phyloP scores from a whole-genome alignment of 805 yeast genomes.

The Yamadazyma endophytica region DNA sequence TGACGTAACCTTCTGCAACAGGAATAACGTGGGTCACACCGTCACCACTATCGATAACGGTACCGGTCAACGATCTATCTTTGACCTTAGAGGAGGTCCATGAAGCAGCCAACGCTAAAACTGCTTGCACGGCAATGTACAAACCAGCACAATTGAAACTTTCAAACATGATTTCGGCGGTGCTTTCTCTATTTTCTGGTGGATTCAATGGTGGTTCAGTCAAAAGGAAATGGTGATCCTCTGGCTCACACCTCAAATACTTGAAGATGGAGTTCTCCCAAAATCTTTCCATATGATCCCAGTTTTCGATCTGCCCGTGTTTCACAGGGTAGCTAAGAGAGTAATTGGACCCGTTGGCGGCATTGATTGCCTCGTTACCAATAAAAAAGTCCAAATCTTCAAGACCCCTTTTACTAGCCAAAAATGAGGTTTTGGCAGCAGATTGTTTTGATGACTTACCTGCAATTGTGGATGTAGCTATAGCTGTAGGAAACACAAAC shows the following conservation, averaged over 20 bases:
- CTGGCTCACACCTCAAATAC: slow-evolving; percentile 96
- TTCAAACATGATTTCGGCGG: slow-evolving; percentile 99
- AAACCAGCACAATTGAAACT: slow-evolving; percentile 98
- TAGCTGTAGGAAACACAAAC: slow-evolving; percentile 95
- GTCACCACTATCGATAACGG: slow-evolving; percentile 97
- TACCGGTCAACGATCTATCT: slow-evolving; percentile 95
- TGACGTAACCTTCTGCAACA: slow-evolving; percentile 98
- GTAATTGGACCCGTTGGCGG: slow-evolving; percentile 88
- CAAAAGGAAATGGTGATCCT: slow-evolving; percentile 90
- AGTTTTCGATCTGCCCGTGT: slow-evolving; percentile 97
- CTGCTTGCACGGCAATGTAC: slow-evolving; percentile 98
- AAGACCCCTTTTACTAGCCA: slow-evolving; percentile 70
- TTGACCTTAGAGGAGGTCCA: slow-evolving; percentile 97
- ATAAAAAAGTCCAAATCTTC: slow-evolving; percentile 92
- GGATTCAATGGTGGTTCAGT: slow-evolving; percentile 99
- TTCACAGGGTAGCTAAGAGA: slow-evolving; percentile 87
- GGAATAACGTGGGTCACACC: slow-evolving; percentile 99
- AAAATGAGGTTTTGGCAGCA: slow-evolving; percentile 40
- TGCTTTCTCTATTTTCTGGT: slow-evolving; percentile 98
- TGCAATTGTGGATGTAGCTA: slow-evolving; percentile 64
- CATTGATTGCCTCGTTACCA: slow-evolving; percentile 91
- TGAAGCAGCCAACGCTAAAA: slow-evolving; percentile 94
- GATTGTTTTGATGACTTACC: slow-evolving; percentile 37
- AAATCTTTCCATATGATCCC: slow-evolving; percentile 99
- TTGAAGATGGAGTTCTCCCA: slow-evolving; percentile 98